These are phyloP conservation scores for Datura wrightii DNA, from an alignment of 257 asterid species.

Conservation along the genomic window DNA sequence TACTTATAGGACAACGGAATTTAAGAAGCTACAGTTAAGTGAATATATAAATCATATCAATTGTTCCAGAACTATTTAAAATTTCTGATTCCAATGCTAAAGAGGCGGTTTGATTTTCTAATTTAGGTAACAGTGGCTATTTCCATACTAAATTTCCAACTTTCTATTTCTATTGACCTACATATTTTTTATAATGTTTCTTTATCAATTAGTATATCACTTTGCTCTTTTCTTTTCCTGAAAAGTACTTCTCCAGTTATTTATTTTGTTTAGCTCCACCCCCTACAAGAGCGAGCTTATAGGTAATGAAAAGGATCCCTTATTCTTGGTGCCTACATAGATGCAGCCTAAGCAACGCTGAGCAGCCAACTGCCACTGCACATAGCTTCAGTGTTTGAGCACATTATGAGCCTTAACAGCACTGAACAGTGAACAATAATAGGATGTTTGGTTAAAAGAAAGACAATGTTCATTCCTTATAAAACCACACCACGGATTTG, in stretches of 20 bases:
- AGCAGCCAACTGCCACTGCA: conserved; percentile 17
- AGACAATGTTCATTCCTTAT: not conserved
- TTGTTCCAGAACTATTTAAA: conserved; percentile 21
- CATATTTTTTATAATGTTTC: not conserved
- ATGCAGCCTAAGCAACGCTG: conserved; percentile 21
- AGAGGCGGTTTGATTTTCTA: not conserved
- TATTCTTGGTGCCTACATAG: not conserved
- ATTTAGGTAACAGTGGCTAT: conserved; percentile 1
- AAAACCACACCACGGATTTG: not conserved
- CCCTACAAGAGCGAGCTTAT: not conserved
- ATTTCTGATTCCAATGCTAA: not conserved
- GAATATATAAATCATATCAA: not conserved
- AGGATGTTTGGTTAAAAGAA: not conserved
- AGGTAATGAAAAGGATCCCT: not conserved
- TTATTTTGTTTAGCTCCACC: not conserved
- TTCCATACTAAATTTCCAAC: not conserved
- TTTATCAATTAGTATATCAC: not conserved
- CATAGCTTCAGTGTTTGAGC: not conserved
- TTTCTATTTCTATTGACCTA: not conserved
- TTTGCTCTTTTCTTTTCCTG: not conserved
- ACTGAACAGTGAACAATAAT: conserved; percentile 5
- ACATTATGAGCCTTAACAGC: not conserved
- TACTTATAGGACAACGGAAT: not conserved
- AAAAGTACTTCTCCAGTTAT: not conserved
- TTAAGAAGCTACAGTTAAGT: conserved; percentile 19